Evolutionary conservation across 805 yeast genomes (phyloP), one percentile per base, ranked within the genome.

Genomic region (Clavispora vitiphila): DNA sequence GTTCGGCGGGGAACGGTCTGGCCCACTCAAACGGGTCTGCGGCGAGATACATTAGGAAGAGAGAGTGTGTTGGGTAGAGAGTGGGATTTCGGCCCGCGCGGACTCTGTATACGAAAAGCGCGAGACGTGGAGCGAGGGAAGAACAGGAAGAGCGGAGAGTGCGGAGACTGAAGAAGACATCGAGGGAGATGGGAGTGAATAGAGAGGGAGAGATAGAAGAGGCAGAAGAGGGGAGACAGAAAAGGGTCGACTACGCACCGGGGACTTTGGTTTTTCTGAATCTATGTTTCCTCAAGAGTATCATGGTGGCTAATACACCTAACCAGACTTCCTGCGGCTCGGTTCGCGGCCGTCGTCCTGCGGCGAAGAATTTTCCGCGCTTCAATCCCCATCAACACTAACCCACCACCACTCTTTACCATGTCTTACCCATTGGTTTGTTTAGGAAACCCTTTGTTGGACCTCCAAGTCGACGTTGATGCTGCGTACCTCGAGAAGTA

Each of bases 391-490:
- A n/a, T n/a, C n/a, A n/a, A n/a, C n/a, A n/a, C n/a, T n/a, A n/a
- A n/a, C n/a, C n/a, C n/a, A n/a, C 41, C 30, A 26, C 37, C 24
- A 27, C 22, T 34, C 37, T 31, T 30, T 39, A 41, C 27, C 26
- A 80, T 79, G 86, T 67, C 84, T 36, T 83, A 67, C 71, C 78
- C 78, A 46, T 72, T 88, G 52, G 83, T 89, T 51, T 84, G 91
- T 68, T 78, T 90, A 62, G 96, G 97, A 58, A 90, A 90, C 76
- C 98, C 96, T 35, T 75, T 90, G 51, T 75, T 90, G 57, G 96
- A 89, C 62, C 69, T 87, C 55, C 96, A 88, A 73, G 86, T 82
- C 62, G 78, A 80, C 48, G 89, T 83, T 53, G 78, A 74, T 34
- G 57, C 74, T 38, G 81, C 71, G 22, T 88, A 80, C 71, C 76